phyloP scores from a whole-genome alignment of 2,329 filamentous ascomycete genomes.

The Claviceps humidiphila region DNA sequence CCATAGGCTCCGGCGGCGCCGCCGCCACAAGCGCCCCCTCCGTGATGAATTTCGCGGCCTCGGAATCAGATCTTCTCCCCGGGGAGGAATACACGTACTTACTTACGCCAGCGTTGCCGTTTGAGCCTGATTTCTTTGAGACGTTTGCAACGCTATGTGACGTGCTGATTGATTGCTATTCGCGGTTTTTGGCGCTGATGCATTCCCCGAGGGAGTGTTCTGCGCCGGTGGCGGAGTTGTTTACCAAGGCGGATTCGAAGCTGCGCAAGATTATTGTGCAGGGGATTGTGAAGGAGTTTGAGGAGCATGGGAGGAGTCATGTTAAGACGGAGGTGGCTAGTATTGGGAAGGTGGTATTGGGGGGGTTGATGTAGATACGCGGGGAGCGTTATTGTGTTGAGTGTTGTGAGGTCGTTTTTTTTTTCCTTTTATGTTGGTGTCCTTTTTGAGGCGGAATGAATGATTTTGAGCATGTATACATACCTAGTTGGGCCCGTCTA shows the following conservation, averaged over 20 bases:
- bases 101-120: slow-evolving; percentile 82
- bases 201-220: slow-evolving; percentile 62
- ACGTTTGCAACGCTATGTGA: slow-evolving; percentile 94
- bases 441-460: neutral
- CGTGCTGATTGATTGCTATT: slow-evolving; percentile 85
- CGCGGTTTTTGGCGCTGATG: slow-evolving; percentile 61
- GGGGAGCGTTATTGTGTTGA: neutral
- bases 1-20: slow-evolving; percentile 11
- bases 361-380: slow-evolving; percentile 59
- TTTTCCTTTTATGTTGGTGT: neutral
- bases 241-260: slow-evolving; percentile 75
- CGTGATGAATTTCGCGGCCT: slow-evolving; percentile 44
- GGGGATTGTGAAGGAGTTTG: slow-evolving; percentile 81
- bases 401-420: neutral
- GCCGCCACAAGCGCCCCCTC: slow-evolving; percentile 21
- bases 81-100: slow-evolving; percentile 83
- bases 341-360: slow-evolving; percentile 78
- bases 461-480: neutral
- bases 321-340: slow-evolving; percentile 72
- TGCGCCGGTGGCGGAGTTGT: slow-evolving; percentile 63
- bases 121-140: slow-evolving; percentile 94
- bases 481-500: neutral
- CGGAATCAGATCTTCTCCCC: slow-evolving; percentile 53
- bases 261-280: slow-evolving; percentile 82
- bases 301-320: slow-evolving; percentile 65